Evolutionary conservation across 1,284 basidiomycete species (phyloP), one percentile per base, ranked within the genome.

Genomic region (Anthracocystis setariae): DNA sequence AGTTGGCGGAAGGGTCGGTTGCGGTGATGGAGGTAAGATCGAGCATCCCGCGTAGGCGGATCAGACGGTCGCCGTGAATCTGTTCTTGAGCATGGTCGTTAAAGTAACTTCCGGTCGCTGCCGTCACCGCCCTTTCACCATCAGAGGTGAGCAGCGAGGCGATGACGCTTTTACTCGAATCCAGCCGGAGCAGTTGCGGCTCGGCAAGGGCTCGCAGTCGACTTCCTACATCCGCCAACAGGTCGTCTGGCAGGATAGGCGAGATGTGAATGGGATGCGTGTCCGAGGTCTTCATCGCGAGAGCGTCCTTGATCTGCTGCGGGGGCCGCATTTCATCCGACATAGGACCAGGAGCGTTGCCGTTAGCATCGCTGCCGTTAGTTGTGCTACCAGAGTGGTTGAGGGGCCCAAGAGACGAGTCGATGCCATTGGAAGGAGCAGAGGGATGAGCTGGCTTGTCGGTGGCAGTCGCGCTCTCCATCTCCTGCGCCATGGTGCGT

Each of bases 241-340:
- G 52, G 12, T 70, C 42, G 9, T 70, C 67, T 1, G 79, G 76
- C 1, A 81, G 46, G 18, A 81, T 77, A 10, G 69, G 68, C 44
- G 72, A 75, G 37, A 81, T 74, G 51, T 73, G 64, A 56, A 82
- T 81, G 0, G 80, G 80, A n/a, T 82, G 80, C 17, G 77, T 74
- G 56, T 77, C 76, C 43, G 72, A 75, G 8, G 80, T 82, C 58
- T 82, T 82, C 54, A 77, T 70, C 4, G 70, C 75, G n/a, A 64
- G 58, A 37, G 40, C 40, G 15, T 57, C 64, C 9, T 46, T 49
- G 25, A 52, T 58, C 13, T 57, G 47, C 32, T 54, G 51, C 35
- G 42, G 45, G 39, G 56, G 58, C 40, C 73, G 59, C 43, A 25
- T 35, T 9, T 50, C 48, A 12, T 35, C 38, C 17, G 12, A 18